Evolutionary conservation across 345 rosid genomes (phyloP).

Genomic region (Trapa incisa): DNA sequence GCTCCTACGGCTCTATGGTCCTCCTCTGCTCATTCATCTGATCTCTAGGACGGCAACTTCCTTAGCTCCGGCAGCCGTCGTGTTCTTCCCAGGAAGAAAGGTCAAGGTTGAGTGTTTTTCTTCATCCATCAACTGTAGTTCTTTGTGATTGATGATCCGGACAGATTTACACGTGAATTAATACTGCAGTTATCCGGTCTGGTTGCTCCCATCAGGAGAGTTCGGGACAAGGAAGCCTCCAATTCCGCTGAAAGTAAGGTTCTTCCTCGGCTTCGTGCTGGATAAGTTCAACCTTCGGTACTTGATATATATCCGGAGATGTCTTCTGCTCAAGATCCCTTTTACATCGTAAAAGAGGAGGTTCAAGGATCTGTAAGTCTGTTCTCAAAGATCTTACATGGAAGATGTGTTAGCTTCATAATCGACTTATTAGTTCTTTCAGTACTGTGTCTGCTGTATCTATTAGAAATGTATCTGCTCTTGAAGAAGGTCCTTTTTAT

Average conservation of each 20-base stretch:
- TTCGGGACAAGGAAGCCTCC: not conserved
- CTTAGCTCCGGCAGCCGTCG: not conserved
- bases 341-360: conserved; percentile 95
- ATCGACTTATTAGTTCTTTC: too few species aligned
- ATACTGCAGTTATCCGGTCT: not conserved
- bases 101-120: not conserved
- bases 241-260: not conserved
- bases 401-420: too few species aligned
- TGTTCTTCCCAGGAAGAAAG: not conserved
- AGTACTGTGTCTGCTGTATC: too few species aligned
- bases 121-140: too few species aligned
- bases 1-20: not conserved
- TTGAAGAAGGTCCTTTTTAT: too few species aligned
- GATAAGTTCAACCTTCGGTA: not conserved
- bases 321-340: conserved; percentile 99
- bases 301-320: conserved; percentile 14
- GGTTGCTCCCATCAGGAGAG: not conserved
- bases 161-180: too few species aligned
- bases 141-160: too few species aligned
- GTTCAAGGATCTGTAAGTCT: conserved; percentile 87
- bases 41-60: not conserved
- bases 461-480: too few species aligned
- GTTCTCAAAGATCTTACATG: too few species aligned
- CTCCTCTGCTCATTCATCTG: not conserved
- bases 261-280: not conserved